phyloP scores from a whole-genome alignment of 2,329 filamentous ascomycete genomes.

The Alternaria triticina region DNA sequence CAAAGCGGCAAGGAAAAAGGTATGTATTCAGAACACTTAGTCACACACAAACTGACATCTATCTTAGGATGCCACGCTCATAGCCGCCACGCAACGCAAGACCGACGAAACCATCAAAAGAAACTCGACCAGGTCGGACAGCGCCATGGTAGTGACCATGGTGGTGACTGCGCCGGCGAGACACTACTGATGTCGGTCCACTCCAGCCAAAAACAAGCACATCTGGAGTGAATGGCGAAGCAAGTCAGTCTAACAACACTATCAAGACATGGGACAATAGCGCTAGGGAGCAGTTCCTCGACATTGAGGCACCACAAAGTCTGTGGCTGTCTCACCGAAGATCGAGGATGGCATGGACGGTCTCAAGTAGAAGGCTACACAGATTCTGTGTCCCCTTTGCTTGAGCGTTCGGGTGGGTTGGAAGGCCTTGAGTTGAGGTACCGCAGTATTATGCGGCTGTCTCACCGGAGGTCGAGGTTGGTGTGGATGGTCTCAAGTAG shows the following conservation, averaged over 20 bases:
- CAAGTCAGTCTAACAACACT: background rate
- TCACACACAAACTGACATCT: background rate
- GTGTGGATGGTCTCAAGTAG: background rate
- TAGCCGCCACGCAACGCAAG: background rate
- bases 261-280: background rate
- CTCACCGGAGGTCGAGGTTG: background rate
- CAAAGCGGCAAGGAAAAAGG: background rate
- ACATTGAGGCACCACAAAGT: background rate
- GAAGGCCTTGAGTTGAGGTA: background rate
- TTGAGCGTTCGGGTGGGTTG: background rate
- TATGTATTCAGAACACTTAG: background rate
- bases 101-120: background rate
- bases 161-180: background rate
- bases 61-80: background rate
- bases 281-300: background rate
- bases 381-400: background rate
- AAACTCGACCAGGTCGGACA: background rate
- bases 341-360: background rate
- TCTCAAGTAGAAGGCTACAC: background rate
- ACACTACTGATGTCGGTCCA: background rate
- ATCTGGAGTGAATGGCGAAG: background rate
- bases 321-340: background rate
- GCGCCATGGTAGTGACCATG: background rate
- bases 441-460: background rate
- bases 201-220: background rate